These are phyloP conservation scores for Hyaloperonospora brassicae DNA, from an alignment of 352 stramenopile species.

Conservation along the genomic window DNA sequence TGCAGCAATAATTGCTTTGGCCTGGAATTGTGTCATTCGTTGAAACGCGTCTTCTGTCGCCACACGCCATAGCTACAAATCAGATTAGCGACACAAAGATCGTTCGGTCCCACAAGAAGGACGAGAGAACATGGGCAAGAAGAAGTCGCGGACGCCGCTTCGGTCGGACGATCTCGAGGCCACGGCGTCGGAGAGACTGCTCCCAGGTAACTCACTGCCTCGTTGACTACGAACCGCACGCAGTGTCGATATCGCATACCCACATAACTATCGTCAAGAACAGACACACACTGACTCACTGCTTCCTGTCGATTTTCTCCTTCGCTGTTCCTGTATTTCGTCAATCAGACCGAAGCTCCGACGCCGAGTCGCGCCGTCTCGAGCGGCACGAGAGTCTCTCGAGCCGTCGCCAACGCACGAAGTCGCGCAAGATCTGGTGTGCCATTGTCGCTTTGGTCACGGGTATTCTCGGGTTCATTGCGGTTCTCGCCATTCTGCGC, in stretches of 20 bases:
- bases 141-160: constrained; percentile 48
- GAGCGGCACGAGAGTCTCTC: constrained; percentile 32
- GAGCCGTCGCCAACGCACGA: constrained; percentile 44
- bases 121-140: constrained; percentile 39
- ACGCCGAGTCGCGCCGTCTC: constrained; percentile 24
- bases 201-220: constrained; percentile 26
- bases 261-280: neutral
- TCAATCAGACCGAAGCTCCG: constrained; percentile 15
- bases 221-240: too few relatives aligned
- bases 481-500: constrained; percentile 70
- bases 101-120: constrained; percentile 2
- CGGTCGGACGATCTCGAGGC: constrained; percentile 35
- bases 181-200: constrained; percentile 39
- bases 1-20: too few relatives aligned
- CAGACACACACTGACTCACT: neutral
- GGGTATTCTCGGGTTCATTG: constrained; percentile 79
- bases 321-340: constrained; percentile 12
- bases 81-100: neutral
- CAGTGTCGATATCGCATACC: neutral
- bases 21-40: constrained; percentile 7
- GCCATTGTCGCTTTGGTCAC: constrained; percentile 68
- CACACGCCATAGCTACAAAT: too few relatives aligned
- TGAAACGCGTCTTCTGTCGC: constrained; percentile 4
- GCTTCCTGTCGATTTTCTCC: neutral
- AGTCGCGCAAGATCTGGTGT: constrained; percentile 71